These are phyloP conservation scores for Volutella citrinella DNA, from an alignment of 2,329 filamentous ascomycete genomes.

Conservation along the genomic window DNA sequence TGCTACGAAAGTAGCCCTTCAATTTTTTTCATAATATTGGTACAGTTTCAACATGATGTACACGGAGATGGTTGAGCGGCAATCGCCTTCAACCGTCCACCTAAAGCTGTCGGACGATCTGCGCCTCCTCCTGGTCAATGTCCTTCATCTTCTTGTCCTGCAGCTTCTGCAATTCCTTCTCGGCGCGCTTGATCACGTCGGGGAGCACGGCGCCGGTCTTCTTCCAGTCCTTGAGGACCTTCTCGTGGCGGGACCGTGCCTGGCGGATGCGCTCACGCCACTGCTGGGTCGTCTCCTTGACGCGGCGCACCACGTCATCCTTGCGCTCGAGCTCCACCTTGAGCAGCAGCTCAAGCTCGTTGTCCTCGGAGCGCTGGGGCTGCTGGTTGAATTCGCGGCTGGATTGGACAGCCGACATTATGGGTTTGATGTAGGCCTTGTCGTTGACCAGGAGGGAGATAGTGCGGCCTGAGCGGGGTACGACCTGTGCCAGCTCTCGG, in stretches of 20 bases:
- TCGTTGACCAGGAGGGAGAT: constrained; percentile 43
- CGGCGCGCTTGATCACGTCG: constrained; percentile 48
- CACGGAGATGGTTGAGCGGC: constrained; percentile 15
- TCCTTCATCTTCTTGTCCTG: constrained; percentile 53
- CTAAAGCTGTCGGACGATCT: constrained; percentile 40
- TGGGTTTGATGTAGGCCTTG: constrained; percentile 46
- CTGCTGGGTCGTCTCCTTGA: constrained; percentile 44
- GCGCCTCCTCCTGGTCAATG: constrained; percentile 49
- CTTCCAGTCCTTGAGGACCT: constrained; percentile 47
- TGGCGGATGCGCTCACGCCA: constrained; percentile 51
- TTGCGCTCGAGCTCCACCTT: constrained; percentile 50
- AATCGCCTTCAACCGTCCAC: too few species aligned
- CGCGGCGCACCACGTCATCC: constrained; percentile 43
- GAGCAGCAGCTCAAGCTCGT: constrained; percentile 56
- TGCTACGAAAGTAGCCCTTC: too few species aligned
- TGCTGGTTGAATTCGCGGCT: constrained; percentile 58
- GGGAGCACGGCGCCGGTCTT: constrained; percentile 41
- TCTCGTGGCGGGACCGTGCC: constrained; percentile 46
- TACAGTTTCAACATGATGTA: constrained; percentile 1
- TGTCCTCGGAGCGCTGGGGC: constrained; percentile 55
- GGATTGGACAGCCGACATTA: constrained; percentile 53
- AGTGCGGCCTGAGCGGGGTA: constrained; percentile 42
- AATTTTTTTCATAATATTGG: neutral
- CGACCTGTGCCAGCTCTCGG: constrained; percentile 53
- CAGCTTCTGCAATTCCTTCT: constrained; percentile 45